These are phyloP conservation scores for Zalaria obscura DNA, from an alignment of 2,329 filamentous ascomycete genomes.

Conservation along the genomic window DNA sequence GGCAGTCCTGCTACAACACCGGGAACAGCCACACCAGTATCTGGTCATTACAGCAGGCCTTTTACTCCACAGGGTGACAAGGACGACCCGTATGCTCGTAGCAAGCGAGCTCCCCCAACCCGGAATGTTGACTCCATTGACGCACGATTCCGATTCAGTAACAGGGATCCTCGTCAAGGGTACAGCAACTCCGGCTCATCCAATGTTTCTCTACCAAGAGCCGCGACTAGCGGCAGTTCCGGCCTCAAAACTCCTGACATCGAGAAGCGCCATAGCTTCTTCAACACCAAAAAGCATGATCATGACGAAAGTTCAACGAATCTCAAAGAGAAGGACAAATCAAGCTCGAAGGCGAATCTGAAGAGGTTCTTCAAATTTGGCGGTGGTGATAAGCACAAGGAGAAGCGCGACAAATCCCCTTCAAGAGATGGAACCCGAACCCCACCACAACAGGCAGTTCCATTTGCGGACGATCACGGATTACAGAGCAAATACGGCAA, in stretches of 20 bases:
- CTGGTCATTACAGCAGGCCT: constrained; percentile 44
- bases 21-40: constrained; percentile 34
- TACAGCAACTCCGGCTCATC: constrained; percentile 15
- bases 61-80: constrained; percentile 66
- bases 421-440: constrained; percentile 21
- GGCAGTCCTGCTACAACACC: constrained; percentile 49
- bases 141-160: constrained; percentile 69
- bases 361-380: constrained; percentile 92
- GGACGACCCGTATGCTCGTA: constrained; percentile 79
- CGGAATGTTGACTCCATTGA: constrained; percentile 57
- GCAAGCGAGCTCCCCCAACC: constrained; percentile 56
- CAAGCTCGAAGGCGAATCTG: constrained; percentile 78
- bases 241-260: constrained; percentile 9
- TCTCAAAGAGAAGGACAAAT: constrained; percentile 22
- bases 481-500: constrained; percentile 88
- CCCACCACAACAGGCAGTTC: constrained; percentile 33
- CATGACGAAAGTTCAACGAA: constrained; percentile 28
- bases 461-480: constrained; percentile 89
- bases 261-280: constrained; percentile 40
- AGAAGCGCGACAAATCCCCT: constrained; percentile 16
- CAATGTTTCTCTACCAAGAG: constrained; percentile 2
- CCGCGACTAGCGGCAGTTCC: constrained; percentile 7
- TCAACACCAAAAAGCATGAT: constrained; percentile 36
- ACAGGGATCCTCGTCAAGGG: constrained; percentile 52
- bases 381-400: constrained; percentile 47